These are phyloP conservation scores for Tritrichomonas musculus DNA, from an alignment of 208 protist species.

Conservation along the genomic window DNA sequence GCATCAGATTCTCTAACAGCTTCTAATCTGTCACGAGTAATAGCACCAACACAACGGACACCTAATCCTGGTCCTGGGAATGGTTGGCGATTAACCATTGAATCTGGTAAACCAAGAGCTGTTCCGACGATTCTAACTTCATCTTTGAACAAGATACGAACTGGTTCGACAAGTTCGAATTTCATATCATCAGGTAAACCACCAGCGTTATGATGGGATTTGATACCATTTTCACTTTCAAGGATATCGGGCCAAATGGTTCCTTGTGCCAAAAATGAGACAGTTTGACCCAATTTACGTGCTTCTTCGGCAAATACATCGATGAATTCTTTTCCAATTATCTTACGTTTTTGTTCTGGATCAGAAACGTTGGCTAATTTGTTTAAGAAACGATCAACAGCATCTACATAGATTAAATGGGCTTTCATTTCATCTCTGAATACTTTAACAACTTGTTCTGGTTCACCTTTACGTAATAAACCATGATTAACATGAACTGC, in stretches of 20 bases:
- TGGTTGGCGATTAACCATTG: slow-evolving; percentile 75
- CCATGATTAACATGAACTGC: slow-evolving; percentile 78
- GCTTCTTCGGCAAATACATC: slow-evolving; percentile 42
- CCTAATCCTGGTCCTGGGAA: slow-evolving; percentile 92
- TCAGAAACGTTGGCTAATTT: no score
- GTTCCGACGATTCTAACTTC: slow-evolving; percentile 78
- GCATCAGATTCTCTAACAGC: slow-evolving; percentile 72
- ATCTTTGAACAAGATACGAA: slow-evolving; percentile 87
- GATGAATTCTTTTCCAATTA: slow-evolving; percentile 97
- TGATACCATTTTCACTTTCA: slow-evolving; percentile 75
- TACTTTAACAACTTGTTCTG: slow-evolving; percentile 55
- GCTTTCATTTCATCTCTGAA: slow-evolving; percentile 65
- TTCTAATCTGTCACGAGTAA: slow-evolving; percentile 43
- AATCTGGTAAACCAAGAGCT: slow-evolving; percentile 72
- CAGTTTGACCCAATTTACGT: neutral
- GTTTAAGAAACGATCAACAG: slow-evolving; percentile 10
- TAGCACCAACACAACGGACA: slow-evolving; percentile 80
- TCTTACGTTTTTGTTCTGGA: slow-evolving; percentile 84
- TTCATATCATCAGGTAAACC: no score
- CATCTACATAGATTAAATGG: slow-evolving; percentile 55
- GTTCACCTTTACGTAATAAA: slow-evolving; percentile 85
- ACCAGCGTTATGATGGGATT: slow-evolving; percentile 97
- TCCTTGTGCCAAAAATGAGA: slow-evolving; percentile 40
- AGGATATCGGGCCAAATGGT: slow-evolving; percentile 87
- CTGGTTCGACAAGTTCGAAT: neutral